Conservation (phyloP, 2,329 filamentous ascomycete genomes). For the Phialocephala subalpina region DNA sequence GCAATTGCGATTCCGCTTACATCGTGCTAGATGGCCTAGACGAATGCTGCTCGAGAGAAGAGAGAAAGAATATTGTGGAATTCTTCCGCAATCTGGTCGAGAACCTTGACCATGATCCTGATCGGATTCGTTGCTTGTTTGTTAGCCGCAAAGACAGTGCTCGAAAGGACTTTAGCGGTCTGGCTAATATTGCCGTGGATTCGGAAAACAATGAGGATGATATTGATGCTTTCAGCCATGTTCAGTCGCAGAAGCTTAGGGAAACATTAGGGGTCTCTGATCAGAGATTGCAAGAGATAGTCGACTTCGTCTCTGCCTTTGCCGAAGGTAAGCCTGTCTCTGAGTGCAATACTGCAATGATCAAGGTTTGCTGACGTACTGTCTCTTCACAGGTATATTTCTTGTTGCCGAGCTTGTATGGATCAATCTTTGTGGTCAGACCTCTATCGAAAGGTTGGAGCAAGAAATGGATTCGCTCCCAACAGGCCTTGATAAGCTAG, state of each 20-base stretch:
- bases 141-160: slow-evolving; percentile 46
- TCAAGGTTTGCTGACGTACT: background rate
- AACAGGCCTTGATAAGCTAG: slow-evolving; percentile 12
- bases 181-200: slow-evolving; percentile 37
- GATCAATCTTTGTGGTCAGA: slow-evolving; percentile 18
- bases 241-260: slow-evolving; percentile 33
- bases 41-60: slow-evolving; percentile 44
- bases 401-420: slow-evolving; percentile 38
- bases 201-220: slow-evolving; percentile 41
- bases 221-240: slow-evolving; percentile 39
- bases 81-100: slow-evolving; percentile 38
- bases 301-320: slow-evolving; percentile 31
- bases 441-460: slow-evolving; percentile 45
- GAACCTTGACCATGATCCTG: slow-evolving; percentile 13
- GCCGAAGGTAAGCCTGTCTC: slow-evolving; percentile 24
- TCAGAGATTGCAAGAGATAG: slow-evolving; percentile 25
- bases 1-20: slow-evolving; percentile 38
- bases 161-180: slow-evolving; percentile 40
- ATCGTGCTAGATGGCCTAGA: slow-evolving; percentile 52
- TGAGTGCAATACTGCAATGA: background rate
- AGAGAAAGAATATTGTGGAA: slow-evolving; percentile 43
- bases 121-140: slow-evolving; percentile 41
- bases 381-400: slow-evolving; percentile 36
- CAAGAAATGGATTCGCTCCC: slow-evolving; percentile 11
- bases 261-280: slow-evolving; percentile 30